These are phyloP conservation scores for Gaeumannomyces sp. DNA, from an alignment of 2,329 filamentous ascomycete genomes.

Conservation along the genomic window DNA sequence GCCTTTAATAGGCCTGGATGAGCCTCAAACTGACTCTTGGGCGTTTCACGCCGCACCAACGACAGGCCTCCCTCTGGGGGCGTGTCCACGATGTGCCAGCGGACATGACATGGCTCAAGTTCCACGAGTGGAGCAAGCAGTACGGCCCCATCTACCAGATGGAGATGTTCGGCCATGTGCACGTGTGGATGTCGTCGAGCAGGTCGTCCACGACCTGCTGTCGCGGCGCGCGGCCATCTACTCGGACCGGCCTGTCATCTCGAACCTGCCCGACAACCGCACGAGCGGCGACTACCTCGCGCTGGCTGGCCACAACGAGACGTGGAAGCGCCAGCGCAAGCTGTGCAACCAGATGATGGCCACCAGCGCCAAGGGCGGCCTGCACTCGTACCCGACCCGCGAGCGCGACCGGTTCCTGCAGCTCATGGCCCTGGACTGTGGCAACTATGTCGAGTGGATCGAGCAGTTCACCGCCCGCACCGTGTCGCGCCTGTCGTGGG, in stretches of 20 bases:
- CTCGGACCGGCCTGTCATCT: conserved; percentile 41
- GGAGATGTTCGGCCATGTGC: conserved; percentile 37
- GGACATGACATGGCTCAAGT: conserved; percentile 38
- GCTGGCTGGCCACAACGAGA: conserved; percentile 37
- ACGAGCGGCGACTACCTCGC: conserved; percentile 42
- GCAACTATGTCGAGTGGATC: conserved; percentile 38
- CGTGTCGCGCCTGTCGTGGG: conserved; percentile 39
- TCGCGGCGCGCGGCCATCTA: conserved; percentile 35
- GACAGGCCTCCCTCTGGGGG: conserved; percentile 35
- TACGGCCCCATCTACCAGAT: conserved; percentile 42
- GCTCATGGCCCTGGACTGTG: conserved; percentile 31
- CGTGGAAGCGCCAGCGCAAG: conserved; percentile 42
- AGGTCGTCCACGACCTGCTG: conserved; percentile 38
- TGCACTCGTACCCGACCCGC: conserved; percentile 36
- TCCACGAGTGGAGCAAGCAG: conserved; percentile 39
- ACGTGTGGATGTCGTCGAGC: conserved; percentile 42
- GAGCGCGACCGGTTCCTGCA: conserved; percentile 42
- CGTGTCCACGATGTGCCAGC: conserved; percentile 38
- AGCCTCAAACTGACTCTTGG: not conserved
- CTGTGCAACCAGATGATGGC: conserved; percentile 38
- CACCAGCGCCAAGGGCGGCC: conserved; percentile 25
- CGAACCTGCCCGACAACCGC: conserved; percentile 40
- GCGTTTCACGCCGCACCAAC: not conserved
- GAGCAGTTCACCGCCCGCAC: conserved; percentile 42
- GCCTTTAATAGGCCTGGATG: not conserved